A percentile compares a stretch with the other conserved stretches of the same genome.
These are phyloP conservation scores for Inonotus obliquus DNA, from an alignment of 1,284 basidiomycete species.

Conservation along the genomic window DNA sequence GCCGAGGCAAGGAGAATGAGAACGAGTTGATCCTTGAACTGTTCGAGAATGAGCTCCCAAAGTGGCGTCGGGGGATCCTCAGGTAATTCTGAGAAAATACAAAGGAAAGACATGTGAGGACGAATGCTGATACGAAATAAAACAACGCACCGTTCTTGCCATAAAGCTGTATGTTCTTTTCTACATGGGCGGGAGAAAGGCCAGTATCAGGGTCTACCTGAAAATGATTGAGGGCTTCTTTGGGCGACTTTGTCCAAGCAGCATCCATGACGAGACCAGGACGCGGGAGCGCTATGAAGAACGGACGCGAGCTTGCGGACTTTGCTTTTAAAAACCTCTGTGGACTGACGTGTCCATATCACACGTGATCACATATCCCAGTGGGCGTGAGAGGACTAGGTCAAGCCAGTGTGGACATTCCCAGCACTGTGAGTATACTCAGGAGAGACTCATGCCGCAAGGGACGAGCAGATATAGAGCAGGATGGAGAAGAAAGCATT, in stretches of 20 bases:
- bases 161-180: constrained; percentile 72
- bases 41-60: constrained; percentile 92
- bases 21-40: constrained; percentile 97
- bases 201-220: constrained; percentile 48
- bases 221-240: constrained; percentile 62
- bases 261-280: constrained; percentile 46
- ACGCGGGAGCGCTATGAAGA: constrained; percentile 20
- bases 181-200: constrained; percentile 45
- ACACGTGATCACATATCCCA: not conserved
- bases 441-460: not conserved
- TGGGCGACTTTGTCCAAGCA: constrained; percentile 67
- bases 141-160: constrained; percentile 76
- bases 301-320: not conserved
- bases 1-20: constrained; percentile 92
- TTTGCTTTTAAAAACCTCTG: constrained; percentile 1
- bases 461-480: not conserved
- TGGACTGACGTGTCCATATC: constrained; percentile 5
- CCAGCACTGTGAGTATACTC: constrained; percentile 7
- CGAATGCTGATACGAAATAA: not conserved
- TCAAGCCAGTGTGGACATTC: not conserved
- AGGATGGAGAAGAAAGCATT: not conserved
- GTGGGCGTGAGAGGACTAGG: not conserved
- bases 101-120: not conserved
- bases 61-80: constrained; percentile 88
- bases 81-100: constrained; percentile 61